Percentiles rank a stretch among this genome's conserved stretches.
Conservation (phyloP, 257 asterid species). For the Cynanchum wilfordii region DNA sequence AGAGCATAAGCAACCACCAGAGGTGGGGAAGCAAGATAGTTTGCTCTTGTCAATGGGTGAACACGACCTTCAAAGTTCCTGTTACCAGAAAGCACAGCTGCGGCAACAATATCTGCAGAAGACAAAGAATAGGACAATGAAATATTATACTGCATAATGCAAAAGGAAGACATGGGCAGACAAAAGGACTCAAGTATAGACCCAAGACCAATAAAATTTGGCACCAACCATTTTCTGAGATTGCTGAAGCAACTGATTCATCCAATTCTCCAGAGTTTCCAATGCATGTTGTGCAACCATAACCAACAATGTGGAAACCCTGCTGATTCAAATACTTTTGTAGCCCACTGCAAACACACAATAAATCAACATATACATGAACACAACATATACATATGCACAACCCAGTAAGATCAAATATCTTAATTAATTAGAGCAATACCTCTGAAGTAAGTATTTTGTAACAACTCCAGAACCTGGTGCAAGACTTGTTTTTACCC, state of each 20-base stretch:
- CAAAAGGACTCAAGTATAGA: not conserved
- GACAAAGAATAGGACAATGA: slow-evolving; percentile 15
- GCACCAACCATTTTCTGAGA: slow-evolving; percentile 71
- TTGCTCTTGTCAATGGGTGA: slow-evolving; percentile 89
- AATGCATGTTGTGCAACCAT: slow-evolving; percentile 95
- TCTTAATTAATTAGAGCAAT: slow-evolving; percentile 15
- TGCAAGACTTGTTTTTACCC: slow-evolving; percentile 98
- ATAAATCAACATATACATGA: slow-evolving; percentile 5
- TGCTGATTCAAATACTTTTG: slow-evolving; percentile 75
- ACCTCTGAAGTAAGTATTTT: slow-evolving; percentile 79
- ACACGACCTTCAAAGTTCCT: slow-evolving; percentile 98
- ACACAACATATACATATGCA: not conserved
- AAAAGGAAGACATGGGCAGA: not conserved
- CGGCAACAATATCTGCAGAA: slow-evolving; percentile 78
- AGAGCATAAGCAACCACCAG: slow-evolving; percentile 96
- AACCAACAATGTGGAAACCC: slow-evolving; percentile 90
- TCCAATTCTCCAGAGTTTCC: slow-evolving; percentile 93
- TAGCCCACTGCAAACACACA: slow-evolving; percentile 59
- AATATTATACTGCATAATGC: not conserved
- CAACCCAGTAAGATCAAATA: slow-evolving; percentile 3
- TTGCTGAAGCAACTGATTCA: slow-evolving; percentile 77
- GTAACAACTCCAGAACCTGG: slow-evolving; percentile 96
- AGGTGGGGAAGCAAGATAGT: slow-evolving; percentile 98
- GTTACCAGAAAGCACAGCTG: slow-evolving; percentile 96
- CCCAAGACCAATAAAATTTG: not conserved